Evolutionary conservation across 163 green algal genomes (phyloP), one percentile per base, ranked within the genome.

Genomic region (Volvox carteri): DNA sequence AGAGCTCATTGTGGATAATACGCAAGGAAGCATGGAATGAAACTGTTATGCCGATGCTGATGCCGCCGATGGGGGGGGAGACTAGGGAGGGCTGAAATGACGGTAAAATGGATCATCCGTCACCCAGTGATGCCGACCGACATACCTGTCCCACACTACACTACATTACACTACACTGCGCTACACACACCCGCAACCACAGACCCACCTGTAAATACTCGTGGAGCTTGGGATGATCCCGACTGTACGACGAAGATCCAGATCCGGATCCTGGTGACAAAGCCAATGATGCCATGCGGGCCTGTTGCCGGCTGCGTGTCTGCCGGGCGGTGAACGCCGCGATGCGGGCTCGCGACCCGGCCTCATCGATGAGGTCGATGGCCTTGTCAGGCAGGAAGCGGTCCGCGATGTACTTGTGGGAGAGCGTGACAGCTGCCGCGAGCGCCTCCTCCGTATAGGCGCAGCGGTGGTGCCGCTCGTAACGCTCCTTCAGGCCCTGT

Each of bases 351-450:
- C 96, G 87, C 77, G 90, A 95, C 50, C 97, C 98, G 33, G 97
- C 97, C 93, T 99, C 97, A 90, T 99, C 97, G 44, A 99, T 90
- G 21, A 99, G 91, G 93, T 99, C 97, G 78, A 99, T 98, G 77
- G 97, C 97, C 94, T 99, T 99, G 92, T 99, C 97, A 0, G 97
- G 97, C 50, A 99, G 92, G 75, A 95, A 94, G 19, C 97, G 93
- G 91, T 98, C 96, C 2, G 94, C 92, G 77, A 98, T 97, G 92
- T 98, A 98, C 72, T 94, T 93, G 30, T 94, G 78, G 42, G 94
- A 97, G 54, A 99, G 95, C 18, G 77, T 62, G 1, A 99, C 97
- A 9, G 96, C 95, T 8, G 96, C 96, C 54, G 94, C 68, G 30
- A 99, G 76, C 2, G 97, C 97, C 70, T 97, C 95, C 35, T 95